Conservation (phyloP, 2,329 filamentous ascomycete genomes). For the Fusarium denticulatum region DNA sequence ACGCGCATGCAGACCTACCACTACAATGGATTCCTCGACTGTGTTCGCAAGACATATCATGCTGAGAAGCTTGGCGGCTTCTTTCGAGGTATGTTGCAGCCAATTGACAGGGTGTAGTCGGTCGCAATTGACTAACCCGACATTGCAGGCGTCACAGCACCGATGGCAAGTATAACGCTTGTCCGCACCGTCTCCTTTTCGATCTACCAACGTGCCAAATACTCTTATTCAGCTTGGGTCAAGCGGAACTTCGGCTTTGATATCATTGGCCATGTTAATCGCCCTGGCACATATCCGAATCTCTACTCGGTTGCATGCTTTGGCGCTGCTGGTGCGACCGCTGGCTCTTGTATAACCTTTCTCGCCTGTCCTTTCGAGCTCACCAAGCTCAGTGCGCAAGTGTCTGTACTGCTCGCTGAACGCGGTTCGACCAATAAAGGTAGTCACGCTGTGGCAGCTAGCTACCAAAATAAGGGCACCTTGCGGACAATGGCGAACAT, state of each 20-base stretch:
- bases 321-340: slow-evolving; percentile 79
- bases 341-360: slow-evolving; percentile 81
- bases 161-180: slow-evolving; percentile 81
- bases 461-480: slow-evolving; percentile 82
- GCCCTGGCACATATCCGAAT: slow-evolving; percentile 75
- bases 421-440: slow-evolving; percentile 51
- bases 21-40: slow-evolving; percentile 78
- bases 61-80: slow-evolving; percentile 79
- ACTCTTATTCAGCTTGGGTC: slow-evolving; percentile 76
- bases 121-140: slow-evolving; percentile 17
- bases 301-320: slow-evolving; percentile 80
- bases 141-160: slow-evolving; percentile 74
- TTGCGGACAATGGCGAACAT: slow-evolving; percentile 81
- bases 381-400: slow-evolving; percentile 88
- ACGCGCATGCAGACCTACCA: slow-evolving; percentile 90
- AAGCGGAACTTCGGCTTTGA: slow-evolving; percentile 73
- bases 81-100: slow-evolving; percentile 73
- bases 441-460: slow-evolving; percentile 69
- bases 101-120: slow-evolving; percentile 1
- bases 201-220: slow-evolving; percentile 81
- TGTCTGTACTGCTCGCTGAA: slow-evolving; percentile 78
- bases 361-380: slow-evolving; percentile 89
- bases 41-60: slow-evolving; percentile 78
- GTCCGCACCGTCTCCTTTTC: slow-evolving; percentile 83
- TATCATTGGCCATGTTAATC: slow-evolving; percentile 78